Conservation (phyloP, 176 grass and related monocot genomes). For the Oropetium thomaeum region DNA sequence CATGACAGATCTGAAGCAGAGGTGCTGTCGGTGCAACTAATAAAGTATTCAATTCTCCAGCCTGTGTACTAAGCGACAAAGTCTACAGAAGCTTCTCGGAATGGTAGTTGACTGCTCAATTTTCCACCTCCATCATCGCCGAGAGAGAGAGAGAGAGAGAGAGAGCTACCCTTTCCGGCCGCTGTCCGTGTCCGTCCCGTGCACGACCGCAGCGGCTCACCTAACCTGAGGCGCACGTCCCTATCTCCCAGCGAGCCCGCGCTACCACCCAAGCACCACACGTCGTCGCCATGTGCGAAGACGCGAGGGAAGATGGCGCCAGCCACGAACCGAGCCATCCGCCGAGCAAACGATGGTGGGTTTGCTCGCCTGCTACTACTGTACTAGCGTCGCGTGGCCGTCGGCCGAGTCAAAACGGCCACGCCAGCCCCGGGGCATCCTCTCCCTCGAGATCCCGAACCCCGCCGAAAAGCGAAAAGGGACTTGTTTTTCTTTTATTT, state of each 20-base stretch:
- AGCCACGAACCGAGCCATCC: neutral
- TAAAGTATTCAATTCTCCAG: slow-evolving; percentile 14
- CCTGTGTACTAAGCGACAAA: neutral
- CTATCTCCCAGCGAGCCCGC: neutral
- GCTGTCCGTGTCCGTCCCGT: neutral
- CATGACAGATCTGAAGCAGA: neutral
- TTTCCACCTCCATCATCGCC: too few relatives aligned
- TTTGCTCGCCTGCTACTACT: neutral
- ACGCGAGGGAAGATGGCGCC: neutral
- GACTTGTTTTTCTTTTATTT: neutral
- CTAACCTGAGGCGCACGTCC: neutral
- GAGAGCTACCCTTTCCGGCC: too few relatives aligned
- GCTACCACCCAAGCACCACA: neutral
- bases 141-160: too few relatives aligned
- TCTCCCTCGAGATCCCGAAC: neutral
- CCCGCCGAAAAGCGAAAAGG: neutral
- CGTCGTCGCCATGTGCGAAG: slow-evolving; percentile 10
- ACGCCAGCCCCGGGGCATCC: neutral
- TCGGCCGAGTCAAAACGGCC: neutral
- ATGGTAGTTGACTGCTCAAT: neutral
- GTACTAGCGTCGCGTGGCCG: neutral
- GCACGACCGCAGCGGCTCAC: neutral
- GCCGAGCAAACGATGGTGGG: neutral
- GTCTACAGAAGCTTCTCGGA: neutral
- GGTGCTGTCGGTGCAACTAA: slow-evolving; percentile 14